Percentiles rank a stretch among this genome's conserved stretches.
phyloP scores from a whole-genome alignment of 371 early-diverging fungal genomes.

The Basidiobolus heterosporus region DNA sequence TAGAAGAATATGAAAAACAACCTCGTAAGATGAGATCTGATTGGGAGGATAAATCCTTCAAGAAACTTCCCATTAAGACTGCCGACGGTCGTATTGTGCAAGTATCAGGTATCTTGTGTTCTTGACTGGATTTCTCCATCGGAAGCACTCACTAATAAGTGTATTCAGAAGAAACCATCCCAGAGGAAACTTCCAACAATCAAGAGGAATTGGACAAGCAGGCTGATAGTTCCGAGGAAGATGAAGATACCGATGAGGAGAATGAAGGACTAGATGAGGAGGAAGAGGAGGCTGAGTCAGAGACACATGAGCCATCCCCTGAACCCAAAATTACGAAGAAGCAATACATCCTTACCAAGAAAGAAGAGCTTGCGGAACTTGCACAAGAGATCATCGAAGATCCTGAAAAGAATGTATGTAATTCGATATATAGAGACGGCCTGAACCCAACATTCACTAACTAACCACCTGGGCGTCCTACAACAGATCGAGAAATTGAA shows the following conservation, averaged over 20 bases:
- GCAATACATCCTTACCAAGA: slow-evolving; percentile 36
- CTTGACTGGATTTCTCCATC: neutral
- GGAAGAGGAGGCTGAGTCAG: slow-evolving; percentile 10
- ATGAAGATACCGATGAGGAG: slow-evolving; percentile 4
- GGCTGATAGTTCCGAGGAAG: slow-evolving; percentile 12
- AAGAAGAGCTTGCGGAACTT: slow-evolving; percentile 59
- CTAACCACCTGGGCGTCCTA: no score
- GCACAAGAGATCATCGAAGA: slow-evolving; percentile 59
- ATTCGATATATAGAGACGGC: neutral
- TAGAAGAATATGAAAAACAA: slow-evolving; percentile 39
- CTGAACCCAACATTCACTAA: neutral
- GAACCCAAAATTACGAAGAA: slow-evolving; percentile 24
- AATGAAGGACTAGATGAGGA: slow-evolving; percentile 9
- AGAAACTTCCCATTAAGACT: slow-evolving; percentile 42
- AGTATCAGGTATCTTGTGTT: neutral
- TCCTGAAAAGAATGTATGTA: slow-evolving; percentile 51
- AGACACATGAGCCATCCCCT: slow-evolving; percentile 2
- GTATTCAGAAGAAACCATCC: slow-evolving; percentile 13
- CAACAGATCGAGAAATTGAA: slow-evolving; percentile 35
- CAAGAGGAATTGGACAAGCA: slow-evolving; percentile 10
- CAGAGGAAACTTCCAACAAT: slow-evolving; percentile 10
- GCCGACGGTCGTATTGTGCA: slow-evolving; percentile 27
- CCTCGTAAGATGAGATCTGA: slow-evolving; percentile 30
- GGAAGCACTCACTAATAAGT: neutral
- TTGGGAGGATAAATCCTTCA: slow-evolving; percentile 32